Percentiles rank a stretch among this genome's conserved stretches.
These are phyloP conservation scores for Aspergillus versicolor DNA, from an alignment of 2,329 filamentous ascomycete species.

Conservation along the genomic window DNA sequence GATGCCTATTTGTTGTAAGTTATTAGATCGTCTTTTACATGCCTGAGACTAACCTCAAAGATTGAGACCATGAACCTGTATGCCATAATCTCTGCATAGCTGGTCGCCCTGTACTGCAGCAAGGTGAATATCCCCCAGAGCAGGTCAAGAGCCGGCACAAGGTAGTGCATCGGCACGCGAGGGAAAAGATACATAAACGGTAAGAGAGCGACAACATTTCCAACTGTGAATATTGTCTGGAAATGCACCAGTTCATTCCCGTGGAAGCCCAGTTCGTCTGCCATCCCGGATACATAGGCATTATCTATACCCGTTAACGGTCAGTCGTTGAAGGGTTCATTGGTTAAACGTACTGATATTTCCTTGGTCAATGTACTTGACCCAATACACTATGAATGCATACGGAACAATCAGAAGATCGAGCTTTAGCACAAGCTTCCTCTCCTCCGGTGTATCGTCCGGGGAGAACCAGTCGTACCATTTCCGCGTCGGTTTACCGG, in stretches of 20 bases:
- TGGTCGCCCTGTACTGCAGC: constrained; percentile 1
- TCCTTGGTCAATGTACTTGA: constrained; percentile 2
- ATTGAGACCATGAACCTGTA: constrained; percentile 27
- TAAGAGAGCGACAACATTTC: constrained; percentile 47
- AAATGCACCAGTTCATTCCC: constrained; percentile 39
- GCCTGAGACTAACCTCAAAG: constrained; percentile 22
- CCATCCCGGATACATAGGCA: constrained; percentile 41
- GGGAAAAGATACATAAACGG: constrained; percentile 48
- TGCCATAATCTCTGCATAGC: constrained; percentile 3
- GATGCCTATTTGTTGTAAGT: constrained; percentile 18
- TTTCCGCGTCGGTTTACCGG: neutral
- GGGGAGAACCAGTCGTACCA: constrained; percentile 1
- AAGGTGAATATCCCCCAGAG: neutral
- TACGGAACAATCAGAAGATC: constrained; percentile 4
- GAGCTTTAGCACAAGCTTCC: neutral
- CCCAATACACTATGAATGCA: constrained; percentile 4
- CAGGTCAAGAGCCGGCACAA: constrained; percentile 32
- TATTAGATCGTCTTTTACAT: too few species aligned
- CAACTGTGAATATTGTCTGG: constrained; percentile 46
- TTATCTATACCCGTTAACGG: constrained; percentile 25
- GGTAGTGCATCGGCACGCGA: constrained; percentile 43
- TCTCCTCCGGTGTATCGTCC: neutral
- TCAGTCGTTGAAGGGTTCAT: neutral
- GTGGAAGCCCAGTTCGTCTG: constrained; percentile 36
- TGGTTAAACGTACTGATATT: neutral